A percentile compares a stretch with the other conserved stretches of the same genome.
Evolutionary conservation across 2,329 filamentous ascomycete genomes (phyloP).

Genomic region (Emydomyces testavorans): DNA sequence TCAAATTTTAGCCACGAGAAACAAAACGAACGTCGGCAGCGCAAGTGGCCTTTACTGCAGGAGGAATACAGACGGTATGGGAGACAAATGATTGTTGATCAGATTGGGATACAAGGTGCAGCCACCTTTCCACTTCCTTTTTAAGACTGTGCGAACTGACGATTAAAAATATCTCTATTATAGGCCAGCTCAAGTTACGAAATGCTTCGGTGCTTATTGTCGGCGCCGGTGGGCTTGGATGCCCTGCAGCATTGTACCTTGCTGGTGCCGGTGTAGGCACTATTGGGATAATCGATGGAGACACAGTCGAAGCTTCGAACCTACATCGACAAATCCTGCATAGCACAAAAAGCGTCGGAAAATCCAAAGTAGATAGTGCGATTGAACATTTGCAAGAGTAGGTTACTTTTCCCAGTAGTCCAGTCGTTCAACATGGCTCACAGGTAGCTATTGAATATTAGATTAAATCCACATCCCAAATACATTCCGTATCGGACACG

Average conservation of each 20-base stretch:
- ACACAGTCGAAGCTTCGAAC: slow-evolving; percentile 79
- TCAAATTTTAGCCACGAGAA: not conserved
- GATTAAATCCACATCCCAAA: slow-evolving; percentile 59
- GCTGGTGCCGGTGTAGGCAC: slow-evolving; percentile 78
- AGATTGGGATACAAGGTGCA: slow-evolving; percentile 61
- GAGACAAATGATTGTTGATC: slow-evolving; percentile 77
- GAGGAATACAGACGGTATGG: slow-evolving; percentile 81
- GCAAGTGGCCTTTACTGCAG: slow-evolving; percentile 55
- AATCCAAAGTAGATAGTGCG: slow-evolving; percentile 70
- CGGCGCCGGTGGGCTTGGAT: slow-evolving; percentile 80
- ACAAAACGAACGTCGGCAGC: not conserved
- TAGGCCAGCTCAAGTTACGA: slow-evolving; percentile 66
- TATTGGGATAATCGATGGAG: slow-evolving; percentile 75
- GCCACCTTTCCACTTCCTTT: not conserved
- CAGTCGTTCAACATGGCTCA: slow-evolving; percentile 7
- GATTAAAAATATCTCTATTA: not conserved
- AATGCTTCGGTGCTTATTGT: slow-evolving; percentile 64
- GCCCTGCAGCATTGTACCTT: slow-evolving; percentile 84
- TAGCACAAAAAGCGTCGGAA: slow-evolving; percentile 55
- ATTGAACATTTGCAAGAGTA: slow-evolving; percentile 48
- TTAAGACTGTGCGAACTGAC: not conserved
- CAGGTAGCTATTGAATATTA: slow-evolving; percentile 25
- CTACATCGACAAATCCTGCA: slow-evolving; percentile 87
- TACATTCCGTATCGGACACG: slow-evolving; percentile 54
- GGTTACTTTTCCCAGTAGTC: slow-evolving; percentile 19